These are phyloP conservation scores for Acacia crassicarpa DNA, from an alignment of 306 rosid species.

Conservation along the genomic window DNA sequence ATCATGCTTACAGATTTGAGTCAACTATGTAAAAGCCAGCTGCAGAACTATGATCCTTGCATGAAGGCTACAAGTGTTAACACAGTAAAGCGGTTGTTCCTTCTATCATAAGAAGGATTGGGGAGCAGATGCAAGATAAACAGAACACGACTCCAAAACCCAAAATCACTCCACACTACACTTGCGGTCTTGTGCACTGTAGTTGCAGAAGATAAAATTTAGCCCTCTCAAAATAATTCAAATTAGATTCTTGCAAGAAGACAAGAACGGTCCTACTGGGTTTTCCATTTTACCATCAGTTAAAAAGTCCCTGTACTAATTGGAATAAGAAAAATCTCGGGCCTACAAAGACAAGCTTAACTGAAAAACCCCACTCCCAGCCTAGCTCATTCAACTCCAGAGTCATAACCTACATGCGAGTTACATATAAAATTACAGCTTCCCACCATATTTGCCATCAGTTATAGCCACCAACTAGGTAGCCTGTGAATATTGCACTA, in stretches of 20 bases:
- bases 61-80: constrained; percentile 35
- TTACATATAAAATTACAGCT: neutral
- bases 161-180: constrained; percentile 10
- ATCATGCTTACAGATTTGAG: constrained; percentile 24
- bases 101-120: constrained; percentile 2
- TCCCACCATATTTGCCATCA: neutral
- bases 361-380: constrained; percentile 2
- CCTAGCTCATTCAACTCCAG: constrained; percentile 5
- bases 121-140: constrained; percentile 21
- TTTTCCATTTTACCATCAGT: constrained; percentile 15
- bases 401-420: neutral
- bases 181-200: neutral
- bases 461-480: constrained; percentile 12
- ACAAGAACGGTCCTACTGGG: constrained; percentile 10
- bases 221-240: neutral
- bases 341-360: constrained; percentile 6
- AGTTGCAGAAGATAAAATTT: constrained; percentile 5
- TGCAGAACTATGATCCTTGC: constrained; percentile 27
- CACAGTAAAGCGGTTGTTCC: neutral
- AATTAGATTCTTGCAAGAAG: constrained; percentile 16
- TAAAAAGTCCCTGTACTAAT: neutral
- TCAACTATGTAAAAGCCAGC: constrained; percentile 27
- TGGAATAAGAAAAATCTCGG: neutral
- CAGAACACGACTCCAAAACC: constrained; percentile 8
- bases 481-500: neutral